Evolutionary conservation across 106 monocot genomes (phyloP).

Genomic region (Dendrobium catenatum): DNA sequence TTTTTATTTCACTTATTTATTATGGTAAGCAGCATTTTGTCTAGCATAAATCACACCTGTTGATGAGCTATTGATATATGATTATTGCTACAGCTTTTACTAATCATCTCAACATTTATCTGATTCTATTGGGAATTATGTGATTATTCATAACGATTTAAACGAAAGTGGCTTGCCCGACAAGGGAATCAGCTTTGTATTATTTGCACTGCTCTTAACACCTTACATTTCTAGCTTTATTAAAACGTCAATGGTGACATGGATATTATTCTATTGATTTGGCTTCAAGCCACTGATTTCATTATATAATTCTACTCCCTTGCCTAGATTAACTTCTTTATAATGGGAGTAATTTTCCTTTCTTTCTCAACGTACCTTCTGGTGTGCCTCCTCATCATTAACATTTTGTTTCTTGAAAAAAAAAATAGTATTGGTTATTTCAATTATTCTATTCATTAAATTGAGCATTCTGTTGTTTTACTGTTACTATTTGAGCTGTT

Average conservation of each 20-base stretch:
- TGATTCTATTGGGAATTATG: background rate
- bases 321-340: background rate
- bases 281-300: background rate
- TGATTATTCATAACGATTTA: background rate
- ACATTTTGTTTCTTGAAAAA: background rate
- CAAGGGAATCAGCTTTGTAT: background rate
- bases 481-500: background rate
- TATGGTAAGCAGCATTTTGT: background rate
- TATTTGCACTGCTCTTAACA: background rate
- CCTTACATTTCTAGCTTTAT: background rate
- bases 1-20: too few species aligned
- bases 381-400: background rate
- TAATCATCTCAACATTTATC: background rate
- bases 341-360: background rate
- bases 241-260: background rate
- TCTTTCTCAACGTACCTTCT: background rate
- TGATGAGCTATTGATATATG: conserved; percentile 1
- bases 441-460: background rate
- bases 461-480: background rate
- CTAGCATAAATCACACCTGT: background rate
- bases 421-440: background rate
- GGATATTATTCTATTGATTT: background rate
- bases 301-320: background rate
- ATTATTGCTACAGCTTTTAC: background rate
- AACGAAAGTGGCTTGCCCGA: background rate